phyloP scores from a whole-genome alignment of 2,329 filamentous ascomycete species.

The Cryphonectria naterciae region DNA sequence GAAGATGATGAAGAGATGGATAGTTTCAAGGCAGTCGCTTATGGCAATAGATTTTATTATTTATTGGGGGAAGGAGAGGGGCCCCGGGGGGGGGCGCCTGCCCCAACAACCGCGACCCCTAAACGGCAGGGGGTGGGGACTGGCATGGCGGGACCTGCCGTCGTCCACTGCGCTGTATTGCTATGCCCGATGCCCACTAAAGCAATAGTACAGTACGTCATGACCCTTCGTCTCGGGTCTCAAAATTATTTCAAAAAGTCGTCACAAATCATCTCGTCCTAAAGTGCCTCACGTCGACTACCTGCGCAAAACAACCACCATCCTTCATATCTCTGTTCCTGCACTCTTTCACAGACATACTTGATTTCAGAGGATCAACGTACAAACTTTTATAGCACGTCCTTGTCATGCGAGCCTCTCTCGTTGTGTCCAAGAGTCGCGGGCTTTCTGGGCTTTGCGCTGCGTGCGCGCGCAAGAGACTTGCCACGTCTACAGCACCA shows the following conservation, averaged over 20 bases:
- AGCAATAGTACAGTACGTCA: not conserved
- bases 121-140: not conserved
- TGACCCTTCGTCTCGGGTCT: not conserved
- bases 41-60: not conserved
- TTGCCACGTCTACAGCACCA: not conserved
- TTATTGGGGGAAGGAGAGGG: not conserved
- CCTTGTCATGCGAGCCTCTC: not conserved
- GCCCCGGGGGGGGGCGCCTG: not conserved
- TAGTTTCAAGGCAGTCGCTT: too few relatives aligned
- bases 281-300: not conserved
- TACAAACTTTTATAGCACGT: too few relatives aligned
- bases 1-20: too few relatives aligned
- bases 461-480: slow-evolving; percentile 13
- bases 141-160: not conserved
- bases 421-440: slow-evolving; percentile 11
- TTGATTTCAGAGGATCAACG: not conserved
- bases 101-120: not conserved
- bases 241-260: not conserved
- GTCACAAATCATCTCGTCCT: not conserved
- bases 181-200: not conserved
- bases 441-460: slow-evolving; percentile 17
- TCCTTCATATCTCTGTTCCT: not conserved
- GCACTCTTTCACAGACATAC: not conserved
- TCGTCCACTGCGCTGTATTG: not conserved
- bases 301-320: not conserved